phyloP scores from a whole-genome alignment of 345 rosid genomes.

The Dimocarpus longan region DNA sequence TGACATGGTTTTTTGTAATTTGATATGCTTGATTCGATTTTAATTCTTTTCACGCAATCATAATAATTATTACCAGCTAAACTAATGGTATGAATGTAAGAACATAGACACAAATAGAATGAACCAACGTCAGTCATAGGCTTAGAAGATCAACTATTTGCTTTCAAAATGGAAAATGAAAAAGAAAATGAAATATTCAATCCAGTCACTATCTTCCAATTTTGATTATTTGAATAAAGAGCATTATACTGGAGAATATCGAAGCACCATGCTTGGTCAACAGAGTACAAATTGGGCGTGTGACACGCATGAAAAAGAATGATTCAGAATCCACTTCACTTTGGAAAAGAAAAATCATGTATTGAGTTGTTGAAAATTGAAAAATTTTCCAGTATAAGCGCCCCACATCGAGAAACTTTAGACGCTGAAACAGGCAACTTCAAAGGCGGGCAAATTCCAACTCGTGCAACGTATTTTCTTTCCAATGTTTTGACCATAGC shows the following conservation, averaged over 20 bases:
- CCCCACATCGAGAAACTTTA: not conserved
- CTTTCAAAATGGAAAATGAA: too few relatives aligned
- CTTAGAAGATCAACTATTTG: too few relatives aligned
- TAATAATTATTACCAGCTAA: too few relatives aligned
- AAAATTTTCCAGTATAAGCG: not conserved
- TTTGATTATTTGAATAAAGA: not conserved
- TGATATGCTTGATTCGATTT: too few relatives aligned
- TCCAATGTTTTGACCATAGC: not conserved
- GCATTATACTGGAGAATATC: conserved; percentile 9
- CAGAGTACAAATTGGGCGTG: not conserved
- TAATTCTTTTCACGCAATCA: too few relatives aligned
- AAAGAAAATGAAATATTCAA: not conserved
- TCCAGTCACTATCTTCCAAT: not conserved
- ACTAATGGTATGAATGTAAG: too few relatives aligned
- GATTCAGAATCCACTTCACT: conserved; percentile 8
- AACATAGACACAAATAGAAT: too few relatives aligned
- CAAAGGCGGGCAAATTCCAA: conserved; percentile 7
- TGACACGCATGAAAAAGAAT: not conserved
- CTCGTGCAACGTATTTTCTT: not conserved
- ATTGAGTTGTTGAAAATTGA: not conserved
- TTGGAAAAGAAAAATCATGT: not conserved
- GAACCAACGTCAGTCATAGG: too few relatives aligned
- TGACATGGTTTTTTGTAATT: too few relatives aligned
- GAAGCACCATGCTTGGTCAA: not conserved
- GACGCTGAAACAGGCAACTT: not conserved